Percentiles rank a stretch among this genome's conserved stretches.
Evolutionary conservation across 2,329 filamentous ascomycete genomes (phyloP).

Genomic region (Furcasterigmium sp.): DNA sequence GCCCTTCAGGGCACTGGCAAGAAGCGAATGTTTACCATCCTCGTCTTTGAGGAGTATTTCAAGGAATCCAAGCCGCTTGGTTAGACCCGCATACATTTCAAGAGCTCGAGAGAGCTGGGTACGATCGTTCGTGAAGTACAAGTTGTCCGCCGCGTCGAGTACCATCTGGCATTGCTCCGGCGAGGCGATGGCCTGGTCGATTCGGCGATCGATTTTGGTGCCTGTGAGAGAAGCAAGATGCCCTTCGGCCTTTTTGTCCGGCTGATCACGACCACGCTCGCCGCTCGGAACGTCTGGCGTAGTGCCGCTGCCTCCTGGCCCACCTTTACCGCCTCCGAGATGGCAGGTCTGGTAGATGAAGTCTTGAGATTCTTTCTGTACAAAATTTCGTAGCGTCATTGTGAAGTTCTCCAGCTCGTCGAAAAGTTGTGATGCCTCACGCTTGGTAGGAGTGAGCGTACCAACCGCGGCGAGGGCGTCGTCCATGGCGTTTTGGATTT

Average conservation of each 20-base stretch:
- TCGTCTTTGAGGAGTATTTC: background rate
- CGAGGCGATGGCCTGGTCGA: background rate
- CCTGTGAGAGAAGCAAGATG: background rate
- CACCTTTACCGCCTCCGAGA: background rate
- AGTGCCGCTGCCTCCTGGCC: background rate
- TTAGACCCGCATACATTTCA: too few relatives aligned
- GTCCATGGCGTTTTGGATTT: background rate
- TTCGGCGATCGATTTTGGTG: background rate
- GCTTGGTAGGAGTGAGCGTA: too few relatives aligned
- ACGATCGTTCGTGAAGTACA: background rate
- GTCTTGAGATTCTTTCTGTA: background rate
- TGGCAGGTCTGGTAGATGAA: background rate
- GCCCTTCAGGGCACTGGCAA: background rate
- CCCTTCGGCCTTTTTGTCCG: background rate
- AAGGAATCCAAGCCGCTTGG: background rate
- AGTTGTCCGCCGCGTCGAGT: background rate
- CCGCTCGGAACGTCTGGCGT: background rate
- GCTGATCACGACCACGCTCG: background rate
- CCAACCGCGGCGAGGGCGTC: background rate
- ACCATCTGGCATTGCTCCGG: background rate
- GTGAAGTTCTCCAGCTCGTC: too few relatives aligned
- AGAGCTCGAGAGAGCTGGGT: background rate
- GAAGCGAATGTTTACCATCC: background rate
- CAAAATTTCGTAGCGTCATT: too few relatives aligned
- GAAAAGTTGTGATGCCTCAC: too few relatives aligned